Evolutionary conservation across 2,329 filamentous ascomycete species (phyloP).

Genomic region (Neopestalotiopsis clavispora): DNA sequence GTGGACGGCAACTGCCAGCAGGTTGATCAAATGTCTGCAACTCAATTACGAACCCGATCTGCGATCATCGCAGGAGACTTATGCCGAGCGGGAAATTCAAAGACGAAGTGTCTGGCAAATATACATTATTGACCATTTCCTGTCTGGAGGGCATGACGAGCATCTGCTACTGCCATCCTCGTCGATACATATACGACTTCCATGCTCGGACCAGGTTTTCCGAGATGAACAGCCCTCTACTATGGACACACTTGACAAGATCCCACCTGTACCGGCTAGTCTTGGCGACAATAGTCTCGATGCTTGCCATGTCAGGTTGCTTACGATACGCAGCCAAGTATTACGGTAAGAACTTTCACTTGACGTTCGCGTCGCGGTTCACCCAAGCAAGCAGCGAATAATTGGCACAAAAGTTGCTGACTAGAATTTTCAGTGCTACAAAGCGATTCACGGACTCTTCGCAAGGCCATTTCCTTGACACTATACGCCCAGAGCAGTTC

Average conservation of each 20-base stretch:
- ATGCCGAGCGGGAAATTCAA: slow-evolving; percentile 13
- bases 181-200: slow-evolving; percentile 20
- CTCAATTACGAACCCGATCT: slow-evolving; percentile 20
- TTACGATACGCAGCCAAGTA: slow-evolving; percentile 20
- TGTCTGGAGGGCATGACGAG: slow-evolving; percentile 20
- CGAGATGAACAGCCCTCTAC: slow-evolving; percentile 16
- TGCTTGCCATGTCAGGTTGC: slow-evolving; percentile 19
- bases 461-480: neutral
- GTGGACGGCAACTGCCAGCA: slow-evolving; percentile 18
- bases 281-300: slow-evolving; percentile 19
- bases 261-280: slow-evolving; percentile 10
- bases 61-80: slow-evolving; percentile 5
- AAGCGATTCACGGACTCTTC: slow-evolving; percentile 15
- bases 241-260: slow-evolving; percentile 15
- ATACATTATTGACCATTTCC: slow-evolving; percentile 21
- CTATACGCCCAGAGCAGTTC: slow-evolving; percentile 16
- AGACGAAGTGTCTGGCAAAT: slow-evolving; percentile 21
- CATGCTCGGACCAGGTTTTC: slow-evolving; percentile 19
- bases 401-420: neutral
- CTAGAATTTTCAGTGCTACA: neutral
- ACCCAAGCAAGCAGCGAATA: too few relatives aligned
- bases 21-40: slow-evolving; percentile 19
- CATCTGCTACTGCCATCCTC: slow-evolving; percentile 19
- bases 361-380: neutral
- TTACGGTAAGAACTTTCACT: slow-evolving; percentile 14